A percentile compares a stretch with the other conserved stretches of the same genome.
Evolutionary conservation across 1,139 yeast genomes (phyloP).

Genomic region (Saccharomycopsis hybrid): DNA sequence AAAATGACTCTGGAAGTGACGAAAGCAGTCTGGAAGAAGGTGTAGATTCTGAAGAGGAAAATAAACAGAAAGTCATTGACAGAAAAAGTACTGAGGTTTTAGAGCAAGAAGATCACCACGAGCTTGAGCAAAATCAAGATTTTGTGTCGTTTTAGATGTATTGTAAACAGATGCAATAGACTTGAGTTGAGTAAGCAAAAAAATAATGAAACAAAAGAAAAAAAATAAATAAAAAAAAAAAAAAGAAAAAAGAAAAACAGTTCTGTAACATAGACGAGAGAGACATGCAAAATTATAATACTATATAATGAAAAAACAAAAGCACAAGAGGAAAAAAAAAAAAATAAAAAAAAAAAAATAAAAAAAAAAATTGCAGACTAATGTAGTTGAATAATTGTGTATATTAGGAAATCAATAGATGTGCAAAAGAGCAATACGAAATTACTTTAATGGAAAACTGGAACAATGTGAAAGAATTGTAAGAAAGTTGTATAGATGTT

Average conservation of each 20-base stretch:
- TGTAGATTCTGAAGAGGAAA: background rate
- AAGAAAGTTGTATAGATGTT: too few relatives aligned
- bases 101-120: background rate
- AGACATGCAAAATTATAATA: too few relatives aligned
- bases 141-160: conserved; percentile 5
- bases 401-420: too few relatives aligned
- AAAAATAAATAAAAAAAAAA: background rate
- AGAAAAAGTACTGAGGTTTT: background rate
- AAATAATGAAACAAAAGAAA: background rate
- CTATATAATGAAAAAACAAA: background rate
- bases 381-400: too few relatives aligned
- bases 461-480: too few relatives aligned
- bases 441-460: too few relatives aligned
- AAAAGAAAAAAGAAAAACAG: background rate
- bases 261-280: too few relatives aligned
- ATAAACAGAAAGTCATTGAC: background rate
- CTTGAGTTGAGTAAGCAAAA: background rate
- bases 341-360: conserved; percentile 1
- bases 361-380: too few relatives aligned
- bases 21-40: background rate
- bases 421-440: too few relatives aligned
- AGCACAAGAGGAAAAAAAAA: background rate
- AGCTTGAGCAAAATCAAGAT: conserved; percentile 11
- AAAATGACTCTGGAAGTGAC: background rate
- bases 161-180: background rate